A percentile compares a stretch with the other conserved stretches of the same genome.
These are phyloP conservation scores for Amniculicola lignicola DNA, from an alignment of 495 filamentous ascomycete species.

Conservation along the genomic window DNA sequence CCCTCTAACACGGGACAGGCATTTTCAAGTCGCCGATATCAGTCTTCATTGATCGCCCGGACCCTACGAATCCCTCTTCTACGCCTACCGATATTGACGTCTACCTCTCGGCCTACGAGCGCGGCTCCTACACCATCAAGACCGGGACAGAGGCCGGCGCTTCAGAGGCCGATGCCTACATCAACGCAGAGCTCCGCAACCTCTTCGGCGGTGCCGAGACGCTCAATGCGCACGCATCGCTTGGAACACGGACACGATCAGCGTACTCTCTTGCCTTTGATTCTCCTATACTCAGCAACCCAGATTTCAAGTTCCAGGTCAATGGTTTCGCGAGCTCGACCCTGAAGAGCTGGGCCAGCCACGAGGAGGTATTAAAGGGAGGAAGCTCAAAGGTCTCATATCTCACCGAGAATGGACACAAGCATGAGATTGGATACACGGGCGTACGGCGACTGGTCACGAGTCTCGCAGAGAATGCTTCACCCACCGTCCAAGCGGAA, in stretches of 20 bases:
- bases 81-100: slow-evolving; percentile 73
- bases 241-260: slow-evolving; percentile 84
- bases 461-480: slow-evolving; percentile 66
- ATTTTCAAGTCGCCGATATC: slow-evolving; percentile 83
- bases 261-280: slow-evolving; percentile 82
- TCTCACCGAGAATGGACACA: slow-evolving; percentile 54
- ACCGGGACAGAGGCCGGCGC: slow-evolving; percentile 92
- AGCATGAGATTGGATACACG: slow-evolving; percentile 74
- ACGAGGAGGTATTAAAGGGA: slow-evolving; percentile 85
- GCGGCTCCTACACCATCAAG: slow-evolving; percentile 73
- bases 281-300: slow-evolving; percentile 75
- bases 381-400: slow-evolving; percentile 73
- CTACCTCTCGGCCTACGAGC: slow-evolving; percentile 71
- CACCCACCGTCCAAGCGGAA: slow-evolving; percentile 73
- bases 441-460: slow-evolving; percentile 87
- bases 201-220: slow-evolving; percentile 92
- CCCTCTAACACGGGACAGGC: slow-evolving; percentile 47
- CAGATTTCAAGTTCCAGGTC: slow-evolving; percentile 69
- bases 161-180: slow-evolving; percentile 85
- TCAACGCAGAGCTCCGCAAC: slow-evolving; percentile 79
- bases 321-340: slow-evolving; percentile 77
- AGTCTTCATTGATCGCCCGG: slow-evolving; percentile 71
- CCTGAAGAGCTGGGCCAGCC: slow-evolving; percentile 84
- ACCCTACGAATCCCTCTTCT: slow-evolving; percentile 54
- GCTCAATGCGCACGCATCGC: slow-evolving; percentile 75